phyloP scores from a whole-genome alignment of 148 eudicot species.

The Silene conica region DNA sequence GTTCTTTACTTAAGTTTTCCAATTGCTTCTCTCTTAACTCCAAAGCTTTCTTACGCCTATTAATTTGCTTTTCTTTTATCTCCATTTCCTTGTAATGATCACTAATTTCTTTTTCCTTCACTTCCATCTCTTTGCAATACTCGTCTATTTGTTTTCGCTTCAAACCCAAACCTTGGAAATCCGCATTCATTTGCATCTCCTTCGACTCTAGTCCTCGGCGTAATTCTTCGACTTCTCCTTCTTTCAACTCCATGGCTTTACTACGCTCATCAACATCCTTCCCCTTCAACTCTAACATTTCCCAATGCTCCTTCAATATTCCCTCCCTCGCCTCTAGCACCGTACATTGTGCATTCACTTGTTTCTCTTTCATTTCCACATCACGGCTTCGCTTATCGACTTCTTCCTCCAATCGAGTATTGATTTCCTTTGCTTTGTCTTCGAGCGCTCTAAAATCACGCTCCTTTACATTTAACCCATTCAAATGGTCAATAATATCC shows the following conservation, averaged over 20 bases:
- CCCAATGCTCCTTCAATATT: constrained; percentile 9
- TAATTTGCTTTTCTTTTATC: neutral
- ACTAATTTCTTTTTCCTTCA: constrained; percentile 14
- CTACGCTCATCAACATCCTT: constrained; percentile 1
- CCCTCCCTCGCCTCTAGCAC: constrained; percentile 15
- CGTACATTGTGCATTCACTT: neutral
- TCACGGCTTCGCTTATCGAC: neutral
- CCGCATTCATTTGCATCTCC: constrained; percentile 13
- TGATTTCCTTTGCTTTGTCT: constrained; percentile 12
- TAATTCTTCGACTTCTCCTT: constrained; percentile 3
- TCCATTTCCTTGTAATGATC: constrained; percentile 12
- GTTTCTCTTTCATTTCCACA: constrained; percentile 4
- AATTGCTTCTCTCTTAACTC: constrained; percentile 5
- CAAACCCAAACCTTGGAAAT: neutral
- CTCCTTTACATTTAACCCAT: neutral
- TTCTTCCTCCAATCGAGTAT: neutral
- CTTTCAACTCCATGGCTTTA: constrained; percentile 8
- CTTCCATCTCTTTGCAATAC: constrained; percentile 12
- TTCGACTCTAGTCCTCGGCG: neutral
- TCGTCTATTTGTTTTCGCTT: constrained; percentile 12
- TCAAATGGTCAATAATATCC: neutral
- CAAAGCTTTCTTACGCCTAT: neutral
- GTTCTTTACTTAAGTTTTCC: neutral
- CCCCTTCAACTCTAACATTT: constrained; percentile 9
- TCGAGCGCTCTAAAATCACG: neutral